A percentile compares a stretch with the other conserved stretches of the same genome.
Conservation (phyloP, 1,139 yeast genomes). For the Zygosaccharomyces sapae region DNA sequence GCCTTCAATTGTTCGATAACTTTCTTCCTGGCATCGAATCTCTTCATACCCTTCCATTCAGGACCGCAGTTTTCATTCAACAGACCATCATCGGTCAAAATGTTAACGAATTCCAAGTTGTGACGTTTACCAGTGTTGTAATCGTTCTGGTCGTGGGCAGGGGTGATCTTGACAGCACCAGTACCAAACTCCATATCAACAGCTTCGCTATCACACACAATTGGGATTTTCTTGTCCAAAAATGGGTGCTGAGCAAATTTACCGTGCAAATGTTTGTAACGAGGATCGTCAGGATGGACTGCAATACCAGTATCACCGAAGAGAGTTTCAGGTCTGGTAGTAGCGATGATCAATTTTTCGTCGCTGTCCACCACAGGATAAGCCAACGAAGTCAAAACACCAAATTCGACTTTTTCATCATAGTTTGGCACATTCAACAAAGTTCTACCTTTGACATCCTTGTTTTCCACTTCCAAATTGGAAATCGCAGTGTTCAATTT, state of each 20-base stretch:
- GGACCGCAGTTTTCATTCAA: constrained; percentile 87
- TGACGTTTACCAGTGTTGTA: constrained; percentile 94
- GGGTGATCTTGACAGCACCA: constrained; percentile 98
- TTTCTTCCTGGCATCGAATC: constrained; percentile 86
- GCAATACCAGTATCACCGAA: constrained; percentile 98
- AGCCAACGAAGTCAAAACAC: constrained; percentile 90
- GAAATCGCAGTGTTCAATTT: constrained; percentile 92
- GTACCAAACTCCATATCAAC: constrained; percentile 99
- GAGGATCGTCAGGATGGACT: constrained; percentile 89
- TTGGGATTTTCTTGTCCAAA: constrained; percentile 79
- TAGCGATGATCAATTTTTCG: constrained; percentile 86
- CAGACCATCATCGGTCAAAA: constrained; percentile 86
- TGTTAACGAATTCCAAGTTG: constrained; percentile 79
- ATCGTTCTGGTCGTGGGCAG: constrained; percentile 98
- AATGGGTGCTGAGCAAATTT: constrained; percentile 89
- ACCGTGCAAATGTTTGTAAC: constrained; percentile 93
- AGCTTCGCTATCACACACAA: constrained; percentile 83
- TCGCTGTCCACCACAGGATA: constrained; percentile 77
- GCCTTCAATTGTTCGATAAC: constrained; percentile 80
- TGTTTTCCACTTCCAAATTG: constrained; percentile 92
- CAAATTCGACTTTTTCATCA: constrained; percentile 87
- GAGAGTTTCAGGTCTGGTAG: constrained; percentile 97
- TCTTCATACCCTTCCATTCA: constrained; percentile 82
- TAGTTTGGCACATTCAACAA: constrained; percentile 82
- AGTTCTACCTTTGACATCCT: constrained; percentile 80